Base-by-base conservation (phyloP, 176 grass and related monocot genomes). In the Carex pumila region DNA sequence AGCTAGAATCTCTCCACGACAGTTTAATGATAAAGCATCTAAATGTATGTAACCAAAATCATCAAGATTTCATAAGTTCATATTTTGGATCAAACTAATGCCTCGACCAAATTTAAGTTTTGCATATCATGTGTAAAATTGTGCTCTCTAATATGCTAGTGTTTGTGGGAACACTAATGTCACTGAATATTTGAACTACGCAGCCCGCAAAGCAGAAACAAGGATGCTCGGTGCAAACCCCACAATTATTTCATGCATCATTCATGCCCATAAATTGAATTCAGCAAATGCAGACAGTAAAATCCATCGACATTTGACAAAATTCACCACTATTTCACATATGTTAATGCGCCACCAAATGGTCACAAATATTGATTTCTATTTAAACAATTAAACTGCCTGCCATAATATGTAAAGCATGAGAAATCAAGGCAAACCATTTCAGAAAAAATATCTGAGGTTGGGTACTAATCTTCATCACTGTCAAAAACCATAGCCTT, bases 401-500 rank as follows among this genome's bases (percentile, higher is more conserved):
- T 12, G 22, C 45, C 21, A 54, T 53, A 7, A 25, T 52, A 72
- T 22, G 19, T 25, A 74, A 74, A 29, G 43, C 18, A 50, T 74
- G 21, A 74, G 10, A 71, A 41, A 56, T 49, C 50, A 57, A 34
- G 25, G 52, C 13, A 34, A 14, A 13, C 3, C 14, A 78, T 78
- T 77, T 78, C 52, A 78, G 73, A 32, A 77, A 32, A 78, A 34
- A 17, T 13, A 6, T 17, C 12, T 10, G 5, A 57, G 52, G 13
- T 56, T 78, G 47, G 52, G 18, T 78, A 56, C 64, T 83, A 83
- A 66, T 95, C 97, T 8, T 99, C 97, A 18, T 99, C 97, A 3
- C 93, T 92, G 70, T 98, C 96, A 84, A 89, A 94, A 60, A 99
- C 81, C 2, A 96, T 84, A 7, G 87, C 68, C 65, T 91, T 94